Evolutionary conservation across 139 green algal species (phyloP).

Genomic region (Dunaliella sp.): DNA sequence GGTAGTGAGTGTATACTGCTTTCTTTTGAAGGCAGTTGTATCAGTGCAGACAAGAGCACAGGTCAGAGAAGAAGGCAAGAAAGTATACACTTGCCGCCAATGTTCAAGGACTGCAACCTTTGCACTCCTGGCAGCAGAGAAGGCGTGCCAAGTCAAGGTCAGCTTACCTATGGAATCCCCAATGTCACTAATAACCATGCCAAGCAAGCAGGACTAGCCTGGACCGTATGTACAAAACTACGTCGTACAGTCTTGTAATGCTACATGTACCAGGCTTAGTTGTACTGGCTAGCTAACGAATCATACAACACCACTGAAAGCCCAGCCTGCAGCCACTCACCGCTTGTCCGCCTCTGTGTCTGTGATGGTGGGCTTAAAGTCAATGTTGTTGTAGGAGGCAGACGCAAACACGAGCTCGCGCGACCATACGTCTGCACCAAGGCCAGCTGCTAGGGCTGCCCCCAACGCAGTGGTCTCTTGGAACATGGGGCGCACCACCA

Average conservation of each 20-base stretch:
- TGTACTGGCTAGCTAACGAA: too few relatives aligned
- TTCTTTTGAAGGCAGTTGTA: constrained; percentile 16
- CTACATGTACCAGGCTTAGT: too few relatives aligned
- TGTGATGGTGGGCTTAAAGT: constrained; percentile 4
- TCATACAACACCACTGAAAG: too few relatives aligned
- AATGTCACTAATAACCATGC: too few relatives aligned
- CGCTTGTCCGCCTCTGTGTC: background rate
- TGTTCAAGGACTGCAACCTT: too few relatives aligned
- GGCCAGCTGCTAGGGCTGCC: constrained; percentile 86
- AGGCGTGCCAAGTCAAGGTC: too few relatives aligned
- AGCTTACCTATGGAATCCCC: too few relatives aligned
- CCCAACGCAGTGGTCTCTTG: constrained; percentile 91
- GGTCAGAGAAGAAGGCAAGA: constrained; percentile 15
- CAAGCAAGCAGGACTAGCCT: background rate
- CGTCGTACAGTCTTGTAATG: too few relatives aligned
- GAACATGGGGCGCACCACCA: constrained; percentile 76
- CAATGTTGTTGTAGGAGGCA: constrained; percentile 7
- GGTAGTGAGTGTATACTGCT: too few relatives aligned
- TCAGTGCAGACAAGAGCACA: background rate
- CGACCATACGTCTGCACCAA: constrained; percentile 82
- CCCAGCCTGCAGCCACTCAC: too few relatives aligned
- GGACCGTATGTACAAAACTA: too few relatives aligned
- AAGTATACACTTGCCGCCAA: background rate
- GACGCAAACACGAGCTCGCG: constrained; percentile 42
- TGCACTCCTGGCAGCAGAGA: too few relatives aligned